phyloP scores from a whole-genome alignment of 2,329 filamentous ascomycete genomes.

The Corynespora cassiicola region DNA sequence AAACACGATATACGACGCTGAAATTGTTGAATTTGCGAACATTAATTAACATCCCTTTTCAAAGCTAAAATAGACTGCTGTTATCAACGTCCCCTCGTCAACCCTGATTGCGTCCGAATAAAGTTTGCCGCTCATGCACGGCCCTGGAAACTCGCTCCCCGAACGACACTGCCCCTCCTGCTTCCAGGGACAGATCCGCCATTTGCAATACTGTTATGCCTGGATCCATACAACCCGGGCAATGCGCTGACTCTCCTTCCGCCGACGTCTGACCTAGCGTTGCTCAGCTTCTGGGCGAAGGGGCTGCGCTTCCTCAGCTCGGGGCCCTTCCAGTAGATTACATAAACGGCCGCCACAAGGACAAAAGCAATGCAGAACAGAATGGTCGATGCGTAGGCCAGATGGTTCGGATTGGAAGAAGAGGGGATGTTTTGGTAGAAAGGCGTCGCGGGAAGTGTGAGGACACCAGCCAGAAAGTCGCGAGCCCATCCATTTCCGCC shows the following conservation, averaged over 20 bases:
- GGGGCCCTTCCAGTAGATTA: slow-evolving; percentile 62
- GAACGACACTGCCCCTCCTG: slow-evolving; percentile 37
- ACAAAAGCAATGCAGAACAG: slow-evolving; percentile 60
- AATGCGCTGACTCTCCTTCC: slow-evolving; percentile 39
- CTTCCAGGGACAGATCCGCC: slow-evolving; percentile 24
- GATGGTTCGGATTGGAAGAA: slow-evolving; percentile 46
- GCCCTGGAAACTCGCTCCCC: slow-evolving; percentile 26
- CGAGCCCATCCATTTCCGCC: slow-evolving; percentile 79
- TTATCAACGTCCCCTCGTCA: too few relatives aligned
- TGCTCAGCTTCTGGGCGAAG: slow-evolving; percentile 58
- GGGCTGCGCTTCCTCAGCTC: slow-evolving; percentile 58
- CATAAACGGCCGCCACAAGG: slow-evolving; percentile 43
- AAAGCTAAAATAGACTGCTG: too few relatives aligned
- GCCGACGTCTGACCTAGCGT: slow-evolving; percentile 38
- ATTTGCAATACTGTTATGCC: slow-evolving; percentile 32
- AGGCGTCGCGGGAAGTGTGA: slow-evolving; percentile 72
- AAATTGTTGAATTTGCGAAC: too few relatives aligned
- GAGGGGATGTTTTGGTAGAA: slow-evolving; percentile 54
- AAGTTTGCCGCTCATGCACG: too few relatives aligned
- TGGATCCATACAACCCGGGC: slow-evolving; percentile 37
- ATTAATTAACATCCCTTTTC: too few relatives aligned
- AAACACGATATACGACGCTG: too few relatives aligned
- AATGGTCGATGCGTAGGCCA: slow-evolving; percentile 63
- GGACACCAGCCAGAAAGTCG: slow-evolving; percentile 76
- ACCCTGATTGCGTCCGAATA: too few relatives aligned